Evolutionary conservation across 257 asterid genomes (phyloP).

Genomic region (Gentiana straminea): DNA sequence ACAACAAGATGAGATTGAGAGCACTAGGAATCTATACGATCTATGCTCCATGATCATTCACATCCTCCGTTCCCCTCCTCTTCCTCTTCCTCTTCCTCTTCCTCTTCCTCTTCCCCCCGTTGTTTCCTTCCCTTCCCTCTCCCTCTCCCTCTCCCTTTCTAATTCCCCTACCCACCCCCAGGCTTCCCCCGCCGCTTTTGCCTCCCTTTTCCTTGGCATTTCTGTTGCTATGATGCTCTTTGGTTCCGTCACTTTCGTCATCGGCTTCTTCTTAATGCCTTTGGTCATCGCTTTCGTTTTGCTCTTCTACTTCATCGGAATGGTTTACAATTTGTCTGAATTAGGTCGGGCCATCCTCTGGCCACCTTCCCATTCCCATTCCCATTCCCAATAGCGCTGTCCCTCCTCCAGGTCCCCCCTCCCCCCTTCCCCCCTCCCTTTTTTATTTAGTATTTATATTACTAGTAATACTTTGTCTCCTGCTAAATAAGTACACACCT

Average conservation of each 20-base stretch:
- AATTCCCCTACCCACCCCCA: constrained; percentile 14
- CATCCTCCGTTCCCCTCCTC: constrained; percentile 25
- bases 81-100: no score
- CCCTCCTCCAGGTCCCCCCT: constrained; percentile 5
- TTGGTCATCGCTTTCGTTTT: constrained; percentile 27
- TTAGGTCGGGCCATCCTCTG: constrained; percentile 32
- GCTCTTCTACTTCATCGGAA: constrained; percentile 32
- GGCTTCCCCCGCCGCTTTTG: constrained; percentile 41
- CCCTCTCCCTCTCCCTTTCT: constrained; percentile 9
- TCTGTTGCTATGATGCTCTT: constrained; percentile 46
- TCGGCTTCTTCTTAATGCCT: constrained; percentile 49
- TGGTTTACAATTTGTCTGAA: constrained; percentile 28
- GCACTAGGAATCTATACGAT: constrained; percentile 22
- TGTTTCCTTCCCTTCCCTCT: constrained; percentile 11
- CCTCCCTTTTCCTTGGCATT: constrained; percentile 43
- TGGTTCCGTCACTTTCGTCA: constrained; percentile 37
- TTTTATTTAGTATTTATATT: neutral
- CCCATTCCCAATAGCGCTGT: constrained; percentile 8
- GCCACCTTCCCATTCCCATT: constrained; percentile 8
- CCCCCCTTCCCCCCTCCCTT: no score
- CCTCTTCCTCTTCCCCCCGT: no score
- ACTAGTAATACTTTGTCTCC: no score
- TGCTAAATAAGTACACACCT: no score
- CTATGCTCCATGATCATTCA: constrained; percentile 40
- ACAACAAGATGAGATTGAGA: neutral